These are phyloP conservation scores for Panellus pusillus DNA, from an alignment of 768 basidiomycete species.

Conservation along the genomic window DNA sequence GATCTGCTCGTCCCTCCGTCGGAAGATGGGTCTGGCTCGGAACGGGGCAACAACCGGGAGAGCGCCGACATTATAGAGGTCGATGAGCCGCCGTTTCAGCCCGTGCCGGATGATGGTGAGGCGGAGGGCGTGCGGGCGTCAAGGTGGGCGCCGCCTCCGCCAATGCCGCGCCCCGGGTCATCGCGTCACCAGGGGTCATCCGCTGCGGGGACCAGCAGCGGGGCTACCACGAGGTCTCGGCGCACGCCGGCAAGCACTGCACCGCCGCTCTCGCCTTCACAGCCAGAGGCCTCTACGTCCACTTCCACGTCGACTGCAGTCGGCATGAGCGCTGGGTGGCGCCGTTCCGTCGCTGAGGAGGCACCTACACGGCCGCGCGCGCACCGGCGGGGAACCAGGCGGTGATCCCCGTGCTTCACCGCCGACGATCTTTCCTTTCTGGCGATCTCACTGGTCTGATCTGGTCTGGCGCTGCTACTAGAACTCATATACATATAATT, in stretches of 20 bases:
- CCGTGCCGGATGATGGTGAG: conserved; percentile 4
- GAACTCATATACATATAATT: no score
- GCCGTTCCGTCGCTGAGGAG: conserved; percentile 12
- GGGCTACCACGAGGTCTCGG: background rate
- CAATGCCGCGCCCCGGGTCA: conserved; percentile 10
- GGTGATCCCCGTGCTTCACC: background rate
- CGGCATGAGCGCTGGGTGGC: conserved; percentile 6
- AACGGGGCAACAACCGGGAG: background rate
- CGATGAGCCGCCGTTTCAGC: background rate
- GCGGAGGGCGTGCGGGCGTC: conserved; percentile 10
- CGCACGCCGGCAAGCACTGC: conserved; percentile 4
- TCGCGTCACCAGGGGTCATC: background rate
- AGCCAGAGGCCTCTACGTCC: background rate
- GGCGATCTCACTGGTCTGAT: background rate
- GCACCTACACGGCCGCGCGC: conserved; percentile 9
- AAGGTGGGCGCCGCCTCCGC: conserved; percentile 15
- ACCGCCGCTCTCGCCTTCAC: background rate
- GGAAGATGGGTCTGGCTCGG: conserved; percentile 5
- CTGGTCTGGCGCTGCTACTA: background rate
- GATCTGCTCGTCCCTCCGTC: conserved; percentile 35
- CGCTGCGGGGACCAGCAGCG: background rate
- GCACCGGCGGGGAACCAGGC: conserved; percentile 10
- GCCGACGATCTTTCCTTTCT: background rate
- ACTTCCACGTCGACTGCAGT: background rate
- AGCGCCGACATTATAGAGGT: conserved; percentile 14